Evolutionary conservation across 108 stramenopile genomes (phyloP), one percentile per base, ranked within the genome.

Genomic region (Nitzschia putrida): DNA sequence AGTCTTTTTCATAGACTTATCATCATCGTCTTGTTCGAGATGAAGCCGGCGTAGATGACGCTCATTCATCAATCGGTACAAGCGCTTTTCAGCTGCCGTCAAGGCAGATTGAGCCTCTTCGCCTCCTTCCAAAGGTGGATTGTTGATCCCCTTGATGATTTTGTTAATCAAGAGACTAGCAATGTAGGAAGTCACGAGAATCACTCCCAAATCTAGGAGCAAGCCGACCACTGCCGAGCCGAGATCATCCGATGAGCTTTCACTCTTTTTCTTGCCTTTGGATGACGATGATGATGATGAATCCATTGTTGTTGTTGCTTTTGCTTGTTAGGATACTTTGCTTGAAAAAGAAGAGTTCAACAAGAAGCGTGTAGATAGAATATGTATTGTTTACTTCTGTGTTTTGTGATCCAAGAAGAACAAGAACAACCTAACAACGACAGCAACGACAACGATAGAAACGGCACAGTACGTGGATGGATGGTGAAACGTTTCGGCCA

Each of bases 21-120:
- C 26, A 29, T 22, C 7, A 29, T 21, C 60, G 21, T 43, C 40
- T 61, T 21, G 24, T 47, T 69, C 68, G 13, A 13, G 11, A 44
- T 44, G 44, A 9, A 11, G 44, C 13, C 13, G 44, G 5, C 25
- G n/a, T 6, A 21, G 37, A 1, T 52, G 55, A 37, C 73, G 76
- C 26, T 81, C 64, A 37, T 55, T 10, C 38, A 83, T 22, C 20
- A 83, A 55, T 29, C 54, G 24, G 1, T 47, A n/a, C 56, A 83
- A 63, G 16, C 78, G 78, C 42, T 73, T 70, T 65, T 73, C 78
- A 21, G 78, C 78, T 23, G 66, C 66, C 16, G 69, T 56, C 0
- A 65, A 59, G 0, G 67, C 66, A 13, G 58, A 66, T 43, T 67
- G 11, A 43, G 72, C 56, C 12, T 65, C 70, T 23, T 66, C 69